These are phyloP conservation scores for Aspergillus tubingensis DNA, from an alignment of 2,329 filamentous ascomycete genomes.

Conservation along the genomic window DNA sequence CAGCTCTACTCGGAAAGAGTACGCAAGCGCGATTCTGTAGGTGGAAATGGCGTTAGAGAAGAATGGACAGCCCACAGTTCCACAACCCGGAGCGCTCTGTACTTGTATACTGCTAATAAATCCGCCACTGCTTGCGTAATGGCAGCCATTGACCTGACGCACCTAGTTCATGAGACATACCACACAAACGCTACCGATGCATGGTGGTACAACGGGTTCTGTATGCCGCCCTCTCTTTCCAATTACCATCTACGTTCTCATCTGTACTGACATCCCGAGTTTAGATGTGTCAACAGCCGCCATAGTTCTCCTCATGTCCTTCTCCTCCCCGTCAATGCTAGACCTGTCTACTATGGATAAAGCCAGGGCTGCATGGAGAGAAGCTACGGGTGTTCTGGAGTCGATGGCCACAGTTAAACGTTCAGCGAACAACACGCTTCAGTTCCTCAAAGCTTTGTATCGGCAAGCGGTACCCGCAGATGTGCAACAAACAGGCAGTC, in stretches of 20 bases:
- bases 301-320: conserved; percentile 35
- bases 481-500: no score
- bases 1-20: conserved; percentile 30
- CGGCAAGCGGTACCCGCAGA: no score
- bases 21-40: background rate
- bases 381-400: no score
- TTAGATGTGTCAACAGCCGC: conserved; percentile 35
- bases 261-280: background rate
- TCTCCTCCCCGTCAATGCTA: no score
- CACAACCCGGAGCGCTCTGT: conserved; percentile 12
- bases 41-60: background rate
- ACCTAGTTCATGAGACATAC: conserved; percentile 33
- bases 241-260: background rate
- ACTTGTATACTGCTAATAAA: conserved; percentile 30
- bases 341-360: no score
- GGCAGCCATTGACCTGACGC: conserved; percentile 34
- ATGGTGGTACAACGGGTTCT: conserved; percentile 47
- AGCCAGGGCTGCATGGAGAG: no score
- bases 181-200: conserved; percentile 28
- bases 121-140: conserved; percentile 36
- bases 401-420: no score
- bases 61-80: conserved; percentile 7
- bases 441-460: no score
- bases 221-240: conserved; percentile 24
- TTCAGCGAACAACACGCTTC: no score